Percentiles rank a stretch among this genome's conserved stretches.
phyloP scores from a whole-genome alignment of 1,284 basidiomycete species.

The Trichosporon sp. region DNA sequence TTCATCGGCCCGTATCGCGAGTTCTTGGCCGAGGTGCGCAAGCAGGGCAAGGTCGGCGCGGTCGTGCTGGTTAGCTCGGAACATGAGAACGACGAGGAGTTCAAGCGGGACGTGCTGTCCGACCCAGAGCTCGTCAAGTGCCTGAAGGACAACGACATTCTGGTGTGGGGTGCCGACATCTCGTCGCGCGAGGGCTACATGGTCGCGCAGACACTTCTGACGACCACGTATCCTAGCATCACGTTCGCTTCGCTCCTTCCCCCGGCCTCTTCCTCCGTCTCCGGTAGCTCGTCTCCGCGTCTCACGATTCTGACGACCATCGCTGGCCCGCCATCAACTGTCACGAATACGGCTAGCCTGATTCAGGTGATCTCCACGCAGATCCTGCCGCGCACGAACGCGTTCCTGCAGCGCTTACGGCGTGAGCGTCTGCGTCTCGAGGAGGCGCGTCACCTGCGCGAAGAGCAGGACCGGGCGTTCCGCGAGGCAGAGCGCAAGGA shows the following conservation, averaged over 20 bases:
- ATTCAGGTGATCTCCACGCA: slow-evolving; percentile 62
- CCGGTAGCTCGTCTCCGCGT: slow-evolving; percentile 48
- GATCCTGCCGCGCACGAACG: slow-evolving; percentile 70
- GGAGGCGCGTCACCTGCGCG: slow-evolving; percentile 64
- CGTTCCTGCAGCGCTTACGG: slow-evolving; percentile 65
- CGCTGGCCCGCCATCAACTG: slow-evolving; percentile 61
- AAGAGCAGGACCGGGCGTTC: slow-evolving; percentile 78
- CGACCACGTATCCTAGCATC: slow-evolving; percentile 86
- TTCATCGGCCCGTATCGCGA: slow-evolving; percentile 76
- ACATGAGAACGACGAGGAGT: slow-evolving; percentile 80
- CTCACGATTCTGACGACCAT: slow-evolving; percentile 77
- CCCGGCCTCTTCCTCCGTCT: slow-evolving; percentile 42
- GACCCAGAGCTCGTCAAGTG: slow-evolving; percentile 64
- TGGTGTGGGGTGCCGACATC: slow-evolving; percentile 82
- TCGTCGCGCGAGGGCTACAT: slow-evolving; percentile 75
- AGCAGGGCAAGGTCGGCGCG: slow-evolving; percentile 68
- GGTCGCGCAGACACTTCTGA: slow-evolving; percentile 77
- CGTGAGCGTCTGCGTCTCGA: slow-evolving; percentile 55
- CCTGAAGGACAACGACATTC: slow-evolving; percentile 64
- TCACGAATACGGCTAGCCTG: slow-evolving; percentile 63
- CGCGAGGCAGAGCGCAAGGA: slow-evolving; percentile 64
- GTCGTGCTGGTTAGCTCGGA: slow-evolving; percentile 83
- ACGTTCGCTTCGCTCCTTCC: slow-evolving; percentile 86
- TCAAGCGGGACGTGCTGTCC: slow-evolving; percentile 78
- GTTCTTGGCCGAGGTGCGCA: slow-evolving; percentile 65